Evolutionary conservation across 2,329 filamentous ascomycete genomes (phyloP), one percentile per base, ranked within the genome.

Genomic region (Trichoderma sp.): DNA sequence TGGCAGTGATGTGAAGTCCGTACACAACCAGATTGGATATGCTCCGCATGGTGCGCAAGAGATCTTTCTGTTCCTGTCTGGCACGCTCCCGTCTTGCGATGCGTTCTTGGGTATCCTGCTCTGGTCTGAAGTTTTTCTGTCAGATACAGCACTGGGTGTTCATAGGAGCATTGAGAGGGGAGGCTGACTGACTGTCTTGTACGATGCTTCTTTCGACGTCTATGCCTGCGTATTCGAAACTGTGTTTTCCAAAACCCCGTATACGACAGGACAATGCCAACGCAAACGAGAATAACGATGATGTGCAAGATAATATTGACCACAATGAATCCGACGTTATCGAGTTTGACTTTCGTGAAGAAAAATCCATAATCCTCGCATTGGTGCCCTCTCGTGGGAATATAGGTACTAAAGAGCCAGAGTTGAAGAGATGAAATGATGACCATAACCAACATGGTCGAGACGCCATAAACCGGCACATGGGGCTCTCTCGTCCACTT

Each of bases 301-400:
- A 81, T 70, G 65, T 77, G 80, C n/a, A 82, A 74, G 7, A 78
- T 70, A 2, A 80, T 76, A 23, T 79, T 79, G 30, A 78, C 73
- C 9, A 74, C 79, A 43, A 78, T 68, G 68, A 79, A 79, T 2
- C 68, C 74, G 23, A 70, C 76, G 43, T 76, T 78, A 1, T 76
- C 74, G 9, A 82, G 53, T 11, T 73, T 69, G 8, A 78, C 72
- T 39, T 74, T 76, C n/a, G 76, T 76, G 17, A 82, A 76, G 53
- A 82, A 75, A 68, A 82, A 82, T 9, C 77, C 77, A 32, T 76
- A 76, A 53, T 81, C 78, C 3, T 68, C 64, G 6, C 75, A 73
- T 32, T 73, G 12, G 8, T 76, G 73, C 0, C 68, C 73, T 1
- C 50, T 64, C n/a, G 34, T 53, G 3, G 80, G 76, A 3, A 80